Base-by-base conservation (phyloP, 2,329 filamentous ascomycete genomes). In the Fusarium graminum region DNA sequence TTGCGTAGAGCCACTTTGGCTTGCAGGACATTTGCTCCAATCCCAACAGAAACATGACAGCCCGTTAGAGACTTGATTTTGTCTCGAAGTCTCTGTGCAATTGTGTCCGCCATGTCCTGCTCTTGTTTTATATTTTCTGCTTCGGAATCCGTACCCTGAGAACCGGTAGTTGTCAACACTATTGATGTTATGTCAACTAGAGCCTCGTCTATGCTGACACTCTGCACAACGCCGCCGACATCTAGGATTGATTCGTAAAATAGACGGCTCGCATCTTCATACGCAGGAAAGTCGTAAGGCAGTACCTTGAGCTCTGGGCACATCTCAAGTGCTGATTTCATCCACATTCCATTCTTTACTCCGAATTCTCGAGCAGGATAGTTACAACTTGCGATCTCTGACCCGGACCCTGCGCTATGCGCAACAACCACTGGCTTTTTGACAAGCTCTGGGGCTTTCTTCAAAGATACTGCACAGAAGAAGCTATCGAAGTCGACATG, bases 401-500 rank as follows among this genome's bases (percentile, higher is more conserved):
- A 97, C 1, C 92, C 93, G 25, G 87, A 88, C 0, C 94, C 94
- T 42, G 85, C 86, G 6, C 94, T 91, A 74, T 99, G 95, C 6
- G 95, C 94, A 32, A 99, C 92, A 1, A 92, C 95, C 3, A 91
- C 88, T 0, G 96, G 95, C 73, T 93, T 94, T 49, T 92, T 89
- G 38, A 83, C 81, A 61, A 87, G 90, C 19, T 96, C 88, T 0
- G 94, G 93, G 25, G 89, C 84, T 52, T 88, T 91, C 71, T 93
- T 93, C 14, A 88, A 75, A 1, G 95, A 97, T 0, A 99, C 92
- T 0, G 96, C 92, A 59, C 94, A 97, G 78, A 99, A 99, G 80
- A 99, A 99, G 77, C 93, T 95, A 79, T 99, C 96, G 76, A 99
- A 99, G 75, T 99, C 95, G 29, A 99, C 93, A 72, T 99, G 95